phyloP scores from a whole-genome alignment of 23 red algal species.

The Chondrus crispus region DNA sequence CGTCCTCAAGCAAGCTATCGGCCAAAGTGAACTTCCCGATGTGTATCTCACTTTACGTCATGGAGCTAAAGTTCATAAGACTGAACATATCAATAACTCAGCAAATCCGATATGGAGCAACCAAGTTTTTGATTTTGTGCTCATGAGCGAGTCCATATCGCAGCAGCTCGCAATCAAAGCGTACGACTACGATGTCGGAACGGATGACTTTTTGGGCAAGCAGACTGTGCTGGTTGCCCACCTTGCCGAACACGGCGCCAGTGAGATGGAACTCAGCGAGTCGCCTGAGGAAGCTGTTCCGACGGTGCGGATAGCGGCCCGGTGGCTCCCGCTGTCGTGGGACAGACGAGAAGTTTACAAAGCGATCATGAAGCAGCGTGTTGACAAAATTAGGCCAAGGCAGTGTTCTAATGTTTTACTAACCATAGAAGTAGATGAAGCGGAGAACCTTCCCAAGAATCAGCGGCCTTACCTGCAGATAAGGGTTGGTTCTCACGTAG shows the following conservation, averaged over 20 bases:
- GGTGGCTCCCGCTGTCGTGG: constrained; percentile 38
- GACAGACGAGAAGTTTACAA: constrained; percentile 30
- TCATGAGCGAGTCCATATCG: not conserved
- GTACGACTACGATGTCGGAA: constrained; percentile 49
- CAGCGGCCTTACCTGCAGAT: constrained; percentile 38
- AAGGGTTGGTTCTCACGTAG: constrained; percentile 11
- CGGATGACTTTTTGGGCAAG: constrained; percentile 49
- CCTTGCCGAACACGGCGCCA: not conserved
- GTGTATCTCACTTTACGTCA: constrained; percentile 45
- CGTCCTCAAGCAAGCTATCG: constrained; percentile 46
- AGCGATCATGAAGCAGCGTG: constrained; percentile 29
- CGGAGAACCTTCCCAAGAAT: constrained; percentile 38
- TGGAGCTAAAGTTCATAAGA: constrained; percentile 29
- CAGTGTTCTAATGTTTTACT: constrained; percentile 37
- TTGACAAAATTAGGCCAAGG: not conserved
- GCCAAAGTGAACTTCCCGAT: constrained; percentile 40
- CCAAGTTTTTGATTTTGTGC: constrained; percentile 56
- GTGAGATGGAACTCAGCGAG: not conserved
- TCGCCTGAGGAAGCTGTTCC: constrained; percentile 34
- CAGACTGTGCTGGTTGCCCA: constrained; percentile 1
- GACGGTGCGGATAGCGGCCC: constrained; percentile 14
- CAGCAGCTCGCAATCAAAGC: constrained; percentile 50
- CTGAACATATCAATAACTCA: not conserved
- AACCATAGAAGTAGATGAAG: constrained; percentile 55
- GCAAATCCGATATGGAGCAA: constrained; percentile 36